A percentile compares a stretch with the other conserved stretches of the same genome.
Conservation (phyloP, 345 rosid genomes). For the Populus davidiana region DNA sequence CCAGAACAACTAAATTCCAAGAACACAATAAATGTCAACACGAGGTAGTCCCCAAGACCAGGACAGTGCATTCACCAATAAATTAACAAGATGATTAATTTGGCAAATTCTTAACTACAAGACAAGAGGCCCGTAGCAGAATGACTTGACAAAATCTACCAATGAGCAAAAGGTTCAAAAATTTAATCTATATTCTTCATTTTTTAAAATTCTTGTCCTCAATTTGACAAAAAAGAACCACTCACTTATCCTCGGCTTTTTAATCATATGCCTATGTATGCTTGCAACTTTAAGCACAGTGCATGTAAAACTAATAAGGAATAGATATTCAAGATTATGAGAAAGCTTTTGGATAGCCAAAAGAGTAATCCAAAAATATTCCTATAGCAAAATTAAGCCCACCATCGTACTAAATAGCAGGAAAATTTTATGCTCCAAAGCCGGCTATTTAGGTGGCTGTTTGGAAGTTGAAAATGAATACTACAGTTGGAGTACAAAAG, state of each 20-base stretch:
- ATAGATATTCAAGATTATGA: background rate
- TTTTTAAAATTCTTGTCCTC: background rate
- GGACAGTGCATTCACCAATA: background rate
- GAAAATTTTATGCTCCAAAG: background rate
- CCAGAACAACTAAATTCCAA: background rate
- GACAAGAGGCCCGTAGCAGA: background rate
- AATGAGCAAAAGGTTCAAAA: background rate
- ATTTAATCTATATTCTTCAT: background rate
- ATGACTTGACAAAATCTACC: background rate
- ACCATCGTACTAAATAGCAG: too few species aligned
- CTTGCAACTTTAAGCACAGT: background rate
- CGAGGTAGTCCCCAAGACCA: background rate
- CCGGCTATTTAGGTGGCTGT: background rate
- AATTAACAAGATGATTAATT: background rate
- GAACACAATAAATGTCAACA: background rate
- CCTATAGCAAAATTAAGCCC: background rate
- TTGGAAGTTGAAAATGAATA: background rate
- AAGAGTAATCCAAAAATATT: background rate
- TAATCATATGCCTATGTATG: background rate
- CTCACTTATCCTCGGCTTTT: background rate
- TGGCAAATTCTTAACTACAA: too few species aligned
- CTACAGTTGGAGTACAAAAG: background rate
- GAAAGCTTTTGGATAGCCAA: background rate
- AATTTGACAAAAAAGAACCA: background rate
- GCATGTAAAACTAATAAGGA: background rate